Conservation (phyloP, 805 yeast genomes). For the Kodamaea restingae region DNA sequence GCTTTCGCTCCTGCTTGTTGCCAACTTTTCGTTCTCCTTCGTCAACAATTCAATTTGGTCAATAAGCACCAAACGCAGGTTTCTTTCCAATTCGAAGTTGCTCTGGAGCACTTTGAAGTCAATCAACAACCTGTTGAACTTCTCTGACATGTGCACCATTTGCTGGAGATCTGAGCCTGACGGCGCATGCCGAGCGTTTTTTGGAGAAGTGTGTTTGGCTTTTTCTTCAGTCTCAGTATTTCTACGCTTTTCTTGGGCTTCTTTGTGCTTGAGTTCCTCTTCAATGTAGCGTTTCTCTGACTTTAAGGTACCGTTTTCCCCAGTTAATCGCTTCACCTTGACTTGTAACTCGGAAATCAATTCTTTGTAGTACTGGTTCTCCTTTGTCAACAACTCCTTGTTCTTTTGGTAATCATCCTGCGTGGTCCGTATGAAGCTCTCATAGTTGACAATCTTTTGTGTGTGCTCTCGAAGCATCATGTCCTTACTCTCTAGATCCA, state of each 20-base stretch:
- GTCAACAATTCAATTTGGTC: conserved; percentile 52
- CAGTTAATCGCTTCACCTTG: conserved; percentile 18
- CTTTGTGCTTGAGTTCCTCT: background rate
- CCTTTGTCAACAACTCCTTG: conserved; percentile 26
- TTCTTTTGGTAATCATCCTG: conserved; percentile 28
- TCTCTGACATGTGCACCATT: conserved; percentile 18
- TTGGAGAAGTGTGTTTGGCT: background rate
- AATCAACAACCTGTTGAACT: conserved; percentile 28
- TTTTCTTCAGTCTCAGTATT: background rate
- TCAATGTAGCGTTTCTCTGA: conserved; percentile 6
- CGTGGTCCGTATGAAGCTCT: conserved; percentile 23
- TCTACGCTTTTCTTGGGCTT: too few species aligned
- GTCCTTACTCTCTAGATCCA: conserved; percentile 25
- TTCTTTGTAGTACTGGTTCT: conserved; percentile 30
- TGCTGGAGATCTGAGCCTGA: conserved; percentile 10
- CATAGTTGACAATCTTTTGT: conserved; percentile 23
- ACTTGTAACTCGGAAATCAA: conserved; percentile 30
- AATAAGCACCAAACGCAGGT: conserved; percentile 48
- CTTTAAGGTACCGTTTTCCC: conserved; percentile 14
- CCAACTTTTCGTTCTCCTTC: conserved; percentile 25
- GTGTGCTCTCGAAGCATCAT: conserved; percentile 24
- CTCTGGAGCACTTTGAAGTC: conserved; percentile 42
- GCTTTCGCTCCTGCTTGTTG: conserved; percentile 11
- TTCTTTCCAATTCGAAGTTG: conserved; percentile 50
- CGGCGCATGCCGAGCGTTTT: background rate